These are phyloP conservation scores for Fusarium nygamai DNA, from an alignment of 2,329 filamentous ascomycete species.

Conservation along the genomic window DNA sequence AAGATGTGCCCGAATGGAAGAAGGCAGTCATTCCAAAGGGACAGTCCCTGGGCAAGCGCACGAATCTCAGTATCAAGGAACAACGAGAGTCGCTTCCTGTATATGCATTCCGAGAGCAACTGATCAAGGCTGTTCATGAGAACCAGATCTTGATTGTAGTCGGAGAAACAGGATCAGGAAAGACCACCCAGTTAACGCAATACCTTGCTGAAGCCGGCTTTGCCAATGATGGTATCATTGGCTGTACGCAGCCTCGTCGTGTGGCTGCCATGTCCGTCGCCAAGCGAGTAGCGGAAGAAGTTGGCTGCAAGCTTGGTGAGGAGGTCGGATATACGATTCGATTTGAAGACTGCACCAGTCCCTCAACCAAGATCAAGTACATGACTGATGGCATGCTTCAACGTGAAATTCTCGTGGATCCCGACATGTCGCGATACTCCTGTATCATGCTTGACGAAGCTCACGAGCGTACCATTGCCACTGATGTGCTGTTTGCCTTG, in stretches of 20 bases:
- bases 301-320: constrained; percentile 88
- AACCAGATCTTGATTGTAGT: constrained; percentile 97
- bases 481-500: constrained; percentile 92
- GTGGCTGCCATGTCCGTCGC: constrained; percentile 98
- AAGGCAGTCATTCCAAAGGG: constrained; percentile 82
- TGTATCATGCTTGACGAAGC: constrained; percentile 99
- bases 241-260: constrained; percentile 95
- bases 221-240: constrained; percentile 86
- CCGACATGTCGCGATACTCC: constrained; percentile 87
- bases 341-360: constrained; percentile 93
- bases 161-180: constrained; percentile 95
- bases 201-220: constrained; percentile 95
- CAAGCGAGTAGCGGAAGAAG: constrained; percentile 95
- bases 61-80: constrained; percentile 91
- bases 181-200: constrained; percentile 96
- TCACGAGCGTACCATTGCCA: constrained; percentile 95
- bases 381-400: constrained; percentile 99
- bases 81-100: constrained; percentile 92
- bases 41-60: constrained; percentile 84
- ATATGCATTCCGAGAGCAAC: constrained; percentile 84
- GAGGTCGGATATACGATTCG: constrained; percentile 98
- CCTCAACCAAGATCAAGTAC: constrained; percentile 95
- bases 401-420: constrained; percentile 92
- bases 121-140: constrained; percentile 85
- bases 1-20: constrained; percentile 92